These are phyloP conservation scores for Xylaria curta DNA, from an alignment of 495 filamentous ascomycete genomes.

Conservation along the genomic window DNA sequence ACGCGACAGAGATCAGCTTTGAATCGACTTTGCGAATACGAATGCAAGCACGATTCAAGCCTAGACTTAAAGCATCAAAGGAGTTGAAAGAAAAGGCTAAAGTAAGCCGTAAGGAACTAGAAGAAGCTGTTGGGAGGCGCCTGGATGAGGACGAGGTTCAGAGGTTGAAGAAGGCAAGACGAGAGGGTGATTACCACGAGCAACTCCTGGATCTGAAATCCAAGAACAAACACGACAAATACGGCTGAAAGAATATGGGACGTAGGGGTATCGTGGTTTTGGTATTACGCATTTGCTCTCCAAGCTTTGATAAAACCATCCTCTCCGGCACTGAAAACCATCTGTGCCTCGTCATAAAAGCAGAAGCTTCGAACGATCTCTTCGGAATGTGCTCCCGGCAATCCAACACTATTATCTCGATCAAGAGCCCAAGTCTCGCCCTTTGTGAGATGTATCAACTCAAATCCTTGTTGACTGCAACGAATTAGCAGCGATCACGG, in stretches of 20 bases:
- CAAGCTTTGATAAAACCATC: constrained; percentile 77
- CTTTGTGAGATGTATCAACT: constrained; percentile 69
- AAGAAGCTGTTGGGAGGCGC: constrained; percentile 75
- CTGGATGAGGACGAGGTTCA: constrained; percentile 87
- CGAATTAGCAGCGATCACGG: constrained; percentile 27
- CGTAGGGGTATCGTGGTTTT: not conserved
- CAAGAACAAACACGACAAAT: constrained; percentile 97
- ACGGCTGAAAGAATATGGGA: constrained; percentile 41
- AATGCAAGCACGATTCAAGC: constrained; percentile 96
- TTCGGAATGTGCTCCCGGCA: constrained; percentile 79
- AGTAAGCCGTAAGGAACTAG: constrained; percentile 86
- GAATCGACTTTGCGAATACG: constrained; percentile 81
- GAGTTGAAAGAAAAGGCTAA: constrained; percentile 82
- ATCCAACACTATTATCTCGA: constrained; percentile 63
- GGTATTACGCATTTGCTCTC: constrained; percentile 45
- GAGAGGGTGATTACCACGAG: constrained; percentile 92
- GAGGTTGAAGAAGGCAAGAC: constrained; percentile 78
- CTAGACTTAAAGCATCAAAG: constrained; percentile 74
- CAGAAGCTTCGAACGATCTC: constrained; percentile 84
- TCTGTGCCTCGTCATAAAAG: constrained; percentile 72
- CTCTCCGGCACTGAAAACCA: constrained; percentile 79
- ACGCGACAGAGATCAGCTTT: constrained; percentile 73
- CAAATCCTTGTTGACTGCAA: constrained; percentile 66
- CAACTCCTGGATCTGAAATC: constrained; percentile 85
- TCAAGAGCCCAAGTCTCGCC: constrained; percentile 66